Evolutionary conservation across 1,284 basidiomycete species (phyloP), one percentile per base, ranked within the genome.

Genomic region (Heterobasidion parviporum): DNA sequence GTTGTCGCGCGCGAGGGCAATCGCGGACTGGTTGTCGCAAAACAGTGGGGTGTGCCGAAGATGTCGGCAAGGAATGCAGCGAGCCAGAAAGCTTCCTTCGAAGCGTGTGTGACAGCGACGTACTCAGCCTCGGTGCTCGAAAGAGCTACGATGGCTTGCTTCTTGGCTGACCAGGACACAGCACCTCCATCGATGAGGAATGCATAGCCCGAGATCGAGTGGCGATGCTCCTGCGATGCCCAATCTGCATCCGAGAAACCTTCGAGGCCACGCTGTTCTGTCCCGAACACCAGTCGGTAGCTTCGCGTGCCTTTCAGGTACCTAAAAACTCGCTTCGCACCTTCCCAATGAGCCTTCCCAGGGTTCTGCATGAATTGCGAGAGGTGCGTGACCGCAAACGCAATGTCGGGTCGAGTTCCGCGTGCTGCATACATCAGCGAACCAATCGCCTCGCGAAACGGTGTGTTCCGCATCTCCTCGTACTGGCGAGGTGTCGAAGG

Each of bases 161-260:
- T 63, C 49, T 61, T 59, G 1, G 58, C 52, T 53, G 57, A 52
- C 65, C 66, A 68, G 1, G 60, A 56, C 4, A 67, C 53, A 10
- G 55, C 50, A 8, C 52, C 59, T 3, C 56, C 56, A 44, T 38
- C 56, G 2, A 65, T 15, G 5, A 57, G 8, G 45, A 67, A 64
- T 9, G 55, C 47, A 36, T 59, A 61, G n/a, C 64, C 64, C 12
- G 56, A 50, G 20, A 57, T 62, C 8, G 64, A 63, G 32, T 57
- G 43, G 5, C 60, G 20, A 35, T 63, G 59, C 10, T 56, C 46
- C 51, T 63, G 50, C 4, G 56, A 57, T n/a, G 59, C 70, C 58
- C 62, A 68, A 56, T 72, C 67, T 6, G 69, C 55, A 56, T 73
- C 69, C 9, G 60, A 54, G 51, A 59, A 71, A 8, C 59, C 68